phyloP scores from a whole-genome alignment of 75 land plant genomes.

The Cupressus sempervirens region DNA sequence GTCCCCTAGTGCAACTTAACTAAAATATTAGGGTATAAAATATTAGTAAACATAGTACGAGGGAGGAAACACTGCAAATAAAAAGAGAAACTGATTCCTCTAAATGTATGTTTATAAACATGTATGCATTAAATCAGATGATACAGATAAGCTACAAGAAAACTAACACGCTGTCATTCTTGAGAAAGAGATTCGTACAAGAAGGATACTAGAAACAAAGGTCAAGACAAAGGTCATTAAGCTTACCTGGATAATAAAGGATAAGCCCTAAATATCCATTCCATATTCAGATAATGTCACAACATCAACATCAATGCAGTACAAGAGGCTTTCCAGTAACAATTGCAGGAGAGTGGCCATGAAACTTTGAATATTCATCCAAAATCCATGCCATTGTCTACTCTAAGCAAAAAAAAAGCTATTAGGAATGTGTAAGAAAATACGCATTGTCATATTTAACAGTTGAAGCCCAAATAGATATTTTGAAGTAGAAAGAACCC shows the following conservation, averaged over 20 bases:
- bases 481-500: neutral
- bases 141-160: neutral
- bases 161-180: neutral
- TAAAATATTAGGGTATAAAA: neutral
- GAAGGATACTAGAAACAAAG: neutral
- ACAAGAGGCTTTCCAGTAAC: slow-evolving; percentile 96
- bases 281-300: slow-evolving; percentile 52
- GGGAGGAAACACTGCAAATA: neutral
- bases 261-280: slow-evolving; percentile 37
- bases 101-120: neutral
- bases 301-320: slow-evolving; percentile 16
- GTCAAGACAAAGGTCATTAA: neutral
- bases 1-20: neutral
- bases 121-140: neutral
- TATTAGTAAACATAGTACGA: neutral
- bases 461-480: neutral
- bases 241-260: slow-evolving; percentile 64
- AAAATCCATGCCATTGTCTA: slow-evolving; percentile 99
- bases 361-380: slow-evolving; percentile 95
- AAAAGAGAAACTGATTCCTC: neutral
- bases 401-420: neutral
- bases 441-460: neutral
- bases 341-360: slow-evolving; percentile 90
- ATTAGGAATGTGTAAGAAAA: neutral
- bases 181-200: neutral